Base-by-base conservation (phyloP, 1,284 basidiomycete species). In the Apiotrichum domesticum region DNA sequence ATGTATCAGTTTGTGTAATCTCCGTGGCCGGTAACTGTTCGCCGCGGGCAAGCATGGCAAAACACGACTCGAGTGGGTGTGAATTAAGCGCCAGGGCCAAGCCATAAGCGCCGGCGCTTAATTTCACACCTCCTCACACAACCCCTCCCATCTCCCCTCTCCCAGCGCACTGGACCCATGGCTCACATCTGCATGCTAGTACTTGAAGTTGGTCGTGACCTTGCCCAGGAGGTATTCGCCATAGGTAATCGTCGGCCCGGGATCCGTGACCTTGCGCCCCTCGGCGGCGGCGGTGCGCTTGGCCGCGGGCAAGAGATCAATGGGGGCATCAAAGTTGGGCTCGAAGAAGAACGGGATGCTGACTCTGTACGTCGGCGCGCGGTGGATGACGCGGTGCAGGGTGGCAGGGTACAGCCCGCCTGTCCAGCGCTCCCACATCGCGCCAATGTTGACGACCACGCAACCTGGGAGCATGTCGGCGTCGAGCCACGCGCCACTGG, bases 371-470 rank as follows among this genome's bases (percentile, higher is more conserved):
- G 57, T 66, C 5, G 64, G 63, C 13, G 62, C 61, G 32, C 47
- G 55, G 49, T 72, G 70, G 34, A 70, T 57, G 10, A 72, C 70
- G 21, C 66, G 63, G 56, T 70, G 70, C 3, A 70, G 44, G 2
- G 68, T 70, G 0, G 70, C 66, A 6, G 59, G 65, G 56, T 69
- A 72, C 13, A 70, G 48, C 8, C 70, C 70, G 37, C 66, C 66
- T 1, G 70, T 63, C 67, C 67, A 69, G 44, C 54, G 54, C 33
- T 63, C 57, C 64, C 66, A 67, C 70, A 72, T 72, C n/a, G 85
- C 85, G 1, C 86, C 87, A 51, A 88, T 82, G 64, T 83, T 84
- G 32, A 84, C 79, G 7, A 90, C 85, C 61, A 89, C 84, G 7
- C 86, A 87, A 4, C 82, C 82, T 0, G 83, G 83, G 41, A 86